Base-by-base conservation (phyloP, 2,329 filamentous ascomycete genomes). In the Orbilia quercus region DNA sequence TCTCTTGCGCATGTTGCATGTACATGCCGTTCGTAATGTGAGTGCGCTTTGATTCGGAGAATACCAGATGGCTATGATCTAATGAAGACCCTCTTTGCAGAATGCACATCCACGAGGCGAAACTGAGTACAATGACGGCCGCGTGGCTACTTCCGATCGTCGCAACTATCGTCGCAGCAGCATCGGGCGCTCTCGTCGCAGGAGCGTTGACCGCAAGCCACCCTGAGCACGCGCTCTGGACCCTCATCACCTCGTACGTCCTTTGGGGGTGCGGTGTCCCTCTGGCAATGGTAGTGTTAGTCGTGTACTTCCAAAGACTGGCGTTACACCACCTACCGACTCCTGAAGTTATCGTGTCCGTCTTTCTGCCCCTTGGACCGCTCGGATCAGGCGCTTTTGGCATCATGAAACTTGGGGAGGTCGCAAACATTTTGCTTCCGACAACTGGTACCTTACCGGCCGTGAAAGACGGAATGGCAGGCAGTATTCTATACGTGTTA, bases 231-330 rank as follows among this genome's bases (percentile, higher is more conserved):
- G 86, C 86, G 2, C 79, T 89, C 18, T 84, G 84, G 38, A 91
- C 89, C 0, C 77, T 91, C 20, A 81, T 90, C n/a, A 82, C 82
- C 14, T 88, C 84, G 1, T 91, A 91, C 78, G 81, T 90, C 14
- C 84, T 91, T 75, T 91, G 87, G 88, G 89, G 89, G 0, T 86
- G 87, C 66, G 87, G 88, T 2, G 83, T 84, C 1, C 85, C 85
- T 0, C 80, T 91, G 55, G 85, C 88, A 1, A 84, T 88, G 79
- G 83, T 84, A 44, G 70, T 74, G 4, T 28, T 74, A 23, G 64
- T 67, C 28, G 84, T 90, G 18, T 81, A 91, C 23, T 86, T 90
- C 77, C 86, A 89, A 70, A 87, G 89, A 9, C 82, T 91, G 7
- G 87, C 86, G 2, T 79, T 91, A 1, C 85, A 91, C 79, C 87